Conservation (phyloP, 2,329 filamentous ascomycete genomes). For the Microcyclospora tardicrescens region DNA sequence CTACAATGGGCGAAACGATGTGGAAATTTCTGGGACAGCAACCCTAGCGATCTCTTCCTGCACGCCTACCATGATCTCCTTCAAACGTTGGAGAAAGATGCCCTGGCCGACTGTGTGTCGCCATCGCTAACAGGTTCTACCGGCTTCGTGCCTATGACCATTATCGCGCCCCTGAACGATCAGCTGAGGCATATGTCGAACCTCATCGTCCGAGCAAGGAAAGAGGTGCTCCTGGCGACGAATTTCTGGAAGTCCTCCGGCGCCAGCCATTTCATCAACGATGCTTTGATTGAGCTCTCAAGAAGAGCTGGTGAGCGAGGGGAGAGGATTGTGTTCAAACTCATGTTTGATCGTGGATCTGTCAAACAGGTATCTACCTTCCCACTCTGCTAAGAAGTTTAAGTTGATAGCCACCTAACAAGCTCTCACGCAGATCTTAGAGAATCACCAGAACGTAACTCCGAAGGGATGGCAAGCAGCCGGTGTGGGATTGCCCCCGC, state of each 20-base stretch:
- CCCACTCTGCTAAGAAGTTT: background rate
- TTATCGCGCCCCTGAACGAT: slow-evolving; percentile 57
- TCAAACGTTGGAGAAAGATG: slow-evolving; percentile 40
- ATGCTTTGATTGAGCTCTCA: slow-evolving; percentile 57
- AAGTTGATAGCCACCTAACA: slow-evolving; percentile 2
- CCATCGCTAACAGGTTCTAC: slow-evolving; percentile 47
- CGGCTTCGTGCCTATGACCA: slow-evolving; percentile 54
- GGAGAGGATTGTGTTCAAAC: slow-evolving; percentile 50
- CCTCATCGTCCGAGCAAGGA: slow-evolving; percentile 57
- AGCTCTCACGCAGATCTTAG: slow-evolving; percentile 29
- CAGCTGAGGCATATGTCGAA: slow-evolving; percentile 64
- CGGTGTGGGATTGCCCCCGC: slow-evolving; percentile 45
- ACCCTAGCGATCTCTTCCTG: slow-evolving; percentile 56
- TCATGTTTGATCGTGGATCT: slow-evolving; percentile 63
- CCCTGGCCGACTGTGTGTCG: slow-evolving; percentile 41
- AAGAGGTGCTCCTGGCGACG: slow-evolving; percentile 61
- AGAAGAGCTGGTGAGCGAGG: slow-evolving; percentile 47
- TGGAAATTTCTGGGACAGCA: slow-evolving; percentile 51
- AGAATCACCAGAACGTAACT: slow-evolving; percentile 51
- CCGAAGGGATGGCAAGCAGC: slow-evolving; percentile 44
- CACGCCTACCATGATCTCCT: slow-evolving; percentile 55
- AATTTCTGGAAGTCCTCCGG: slow-evolving; percentile 63
- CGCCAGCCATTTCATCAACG: slow-evolving; percentile 53
- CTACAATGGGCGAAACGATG: slow-evolving; percentile 45
- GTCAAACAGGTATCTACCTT: slow-evolving; percentile 38